Conservation (phyloP, 2,329 filamentous ascomycete genomes). For the Colletotrichum sp. region DNA sequence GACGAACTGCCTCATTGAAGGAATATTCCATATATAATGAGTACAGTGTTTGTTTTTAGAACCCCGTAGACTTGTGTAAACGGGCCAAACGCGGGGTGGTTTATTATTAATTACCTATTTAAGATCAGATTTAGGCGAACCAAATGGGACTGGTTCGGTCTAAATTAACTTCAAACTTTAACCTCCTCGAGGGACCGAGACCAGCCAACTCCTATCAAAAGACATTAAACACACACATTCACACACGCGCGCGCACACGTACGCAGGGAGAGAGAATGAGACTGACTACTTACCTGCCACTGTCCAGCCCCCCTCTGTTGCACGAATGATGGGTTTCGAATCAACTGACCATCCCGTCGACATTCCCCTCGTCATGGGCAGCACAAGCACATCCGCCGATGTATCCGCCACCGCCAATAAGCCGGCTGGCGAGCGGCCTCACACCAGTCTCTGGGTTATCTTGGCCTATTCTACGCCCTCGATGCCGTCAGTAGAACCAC, state of each 20-base stretch:
- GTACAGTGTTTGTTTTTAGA: rapidly evolving
- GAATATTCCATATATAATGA: background rate
- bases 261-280: background rate
- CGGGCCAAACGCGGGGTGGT: background rate
- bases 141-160: background rate
- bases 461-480: background rate
- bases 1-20: background rate
- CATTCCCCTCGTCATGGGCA: background rate
- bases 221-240: background rate
- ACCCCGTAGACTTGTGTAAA: background rate
- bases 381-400: background rate
- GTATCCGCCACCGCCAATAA: background rate
- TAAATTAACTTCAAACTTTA: background rate
- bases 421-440: background rate
- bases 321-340: background rate
- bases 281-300: background rate
- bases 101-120: background rate
- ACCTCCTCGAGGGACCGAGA: background rate
- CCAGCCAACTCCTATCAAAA: background rate
- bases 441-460: background rate
- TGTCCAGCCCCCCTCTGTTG: background rate
- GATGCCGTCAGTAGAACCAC: background rate
- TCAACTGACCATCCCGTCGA: background rate
- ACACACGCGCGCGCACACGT: background rate
- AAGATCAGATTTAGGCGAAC: background rate